phyloP scores from a whole-genome alignment of 495 filamentous ascomycete species.

The Lasiosphaeria ovina region DNA sequence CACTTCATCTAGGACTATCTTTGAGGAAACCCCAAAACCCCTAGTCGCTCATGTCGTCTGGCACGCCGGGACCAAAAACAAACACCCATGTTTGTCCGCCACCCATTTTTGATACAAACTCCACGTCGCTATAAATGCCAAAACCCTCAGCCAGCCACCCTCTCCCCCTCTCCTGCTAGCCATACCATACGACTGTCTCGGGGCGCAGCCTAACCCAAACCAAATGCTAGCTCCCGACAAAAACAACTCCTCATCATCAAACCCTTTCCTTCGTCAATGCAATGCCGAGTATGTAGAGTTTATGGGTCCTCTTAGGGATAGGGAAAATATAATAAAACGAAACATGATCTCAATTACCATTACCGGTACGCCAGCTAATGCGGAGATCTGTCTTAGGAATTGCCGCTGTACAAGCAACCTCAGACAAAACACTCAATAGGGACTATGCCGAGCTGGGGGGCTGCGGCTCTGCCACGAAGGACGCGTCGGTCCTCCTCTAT shows the following conservation, averaged over 20 bases:
- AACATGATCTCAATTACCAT: slow-evolving; percentile 1
- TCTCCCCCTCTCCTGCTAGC: neutral
- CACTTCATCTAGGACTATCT: no score
- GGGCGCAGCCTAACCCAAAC: neutral
- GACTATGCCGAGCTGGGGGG: slow-evolving; percentile 30
- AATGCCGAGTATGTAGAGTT: slow-evolving; percentile 30
- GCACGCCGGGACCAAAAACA: neutral
- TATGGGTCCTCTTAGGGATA: slow-evolving; percentile 15
- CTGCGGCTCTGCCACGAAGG: slow-evolving; percentile 35
- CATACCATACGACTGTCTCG: neutral
- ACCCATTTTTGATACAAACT: slow-evolving; percentile 1
- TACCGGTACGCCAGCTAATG: slow-evolving; percentile 23
- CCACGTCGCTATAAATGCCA: slow-evolving; percentile 1
- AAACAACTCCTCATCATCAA: slow-evolving; percentile 8
- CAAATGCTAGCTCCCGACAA: slow-evolving; percentile 1
- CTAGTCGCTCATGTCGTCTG: no score
- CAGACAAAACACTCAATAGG: slow-evolving; percentile 20
- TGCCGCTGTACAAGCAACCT: neutral
- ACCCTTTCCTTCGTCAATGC: slow-evolving; percentile 19
- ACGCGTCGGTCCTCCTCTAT: slow-evolving; percentile 24
- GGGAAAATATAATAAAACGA: slow-evolving; percentile 8
- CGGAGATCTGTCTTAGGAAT: slow-evolving; percentile 9
- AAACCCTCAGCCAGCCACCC: neutral
- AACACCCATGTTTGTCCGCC: neutral
- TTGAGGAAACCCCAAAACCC: no score